Evolutionary conservation across 345 rosid species (phyloP), one percentile per base, ranked within the genome.

Genomic region (Rhodamnia argentea): DNA sequence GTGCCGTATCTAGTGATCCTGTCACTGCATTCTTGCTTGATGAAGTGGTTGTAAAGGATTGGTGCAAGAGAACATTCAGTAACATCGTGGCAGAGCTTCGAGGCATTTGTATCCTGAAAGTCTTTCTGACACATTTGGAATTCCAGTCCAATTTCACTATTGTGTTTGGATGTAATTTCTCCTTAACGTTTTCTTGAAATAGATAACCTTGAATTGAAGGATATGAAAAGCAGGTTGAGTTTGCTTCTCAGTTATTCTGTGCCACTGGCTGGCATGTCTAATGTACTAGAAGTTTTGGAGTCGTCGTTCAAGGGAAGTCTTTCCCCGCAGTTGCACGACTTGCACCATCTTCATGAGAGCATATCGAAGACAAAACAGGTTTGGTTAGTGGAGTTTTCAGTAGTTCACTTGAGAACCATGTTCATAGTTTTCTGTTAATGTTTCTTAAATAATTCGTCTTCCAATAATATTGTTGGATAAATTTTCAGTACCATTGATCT

Each of bases 1-100:
- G 92, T 91, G 99, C 99, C 52, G 98, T 98, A 85, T 98, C 99
- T 82, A 98, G 98, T 84, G 98, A 98, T 90, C 99, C 98, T 57
- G 94, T 94, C 86, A 89, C 93, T 88, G 95, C 99, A 52, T 95
- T 95, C 97, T 92, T 96, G 98, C 89, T 98, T 92, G 99, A 98
- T 93, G 99, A 98, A 93, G 99, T 94, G 87, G 99, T 95, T 85
- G 94, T 98, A 87, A 98, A 98, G 93, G 98, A 98, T 87, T 98
- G 99, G 99, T 96, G 97, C 92, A 96, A 95, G 92, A 91, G 92
- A 86, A 92, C 94, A 51, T 98, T 94, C 91, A 87, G 86, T 86
- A 93, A 89, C 87, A 92, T 94, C 57, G 56, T 89, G 83, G 85
- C 85, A 83, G 96, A 94, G 88, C 95, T 98, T 91, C 92, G 88